Percentiles rank a stretch among this genome's conserved stretches.
Evolutionary conservation across 257 asterid genomes (phyloP).

Genomic region (Ophiorrhiza pumila): DNA sequence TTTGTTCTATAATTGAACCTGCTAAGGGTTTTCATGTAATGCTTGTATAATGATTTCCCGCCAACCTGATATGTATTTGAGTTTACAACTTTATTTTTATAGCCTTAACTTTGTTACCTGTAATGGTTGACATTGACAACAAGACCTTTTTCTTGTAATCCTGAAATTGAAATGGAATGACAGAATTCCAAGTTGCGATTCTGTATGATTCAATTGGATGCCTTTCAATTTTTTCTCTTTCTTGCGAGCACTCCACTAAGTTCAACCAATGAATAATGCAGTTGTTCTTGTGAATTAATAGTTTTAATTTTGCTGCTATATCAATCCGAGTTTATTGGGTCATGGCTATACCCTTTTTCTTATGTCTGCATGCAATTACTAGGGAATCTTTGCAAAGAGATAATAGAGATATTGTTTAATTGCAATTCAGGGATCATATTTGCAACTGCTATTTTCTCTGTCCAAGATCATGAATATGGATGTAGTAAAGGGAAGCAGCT

Average conservation of each 20-base stretch:
- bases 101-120: background rate
- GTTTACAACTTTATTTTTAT: background rate
- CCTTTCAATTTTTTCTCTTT: background rate
- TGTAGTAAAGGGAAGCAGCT: constrained; percentile 18
- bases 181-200: background rate
- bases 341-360: background rate
- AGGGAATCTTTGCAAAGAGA: background rate
- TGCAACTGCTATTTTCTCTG: background rate
- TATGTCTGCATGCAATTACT: background rate
- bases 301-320: background rate
- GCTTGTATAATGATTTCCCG: background rate
- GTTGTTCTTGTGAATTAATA: background rate
- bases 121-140: background rate
- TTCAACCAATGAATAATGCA: background rate
- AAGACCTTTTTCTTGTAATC: background rate
- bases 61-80: background rate
- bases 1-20: background rate
- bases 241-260: too few species aligned
- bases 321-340: constrained; percentile 15
- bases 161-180: background rate
- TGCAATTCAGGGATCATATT: background rate
- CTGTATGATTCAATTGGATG: background rate
- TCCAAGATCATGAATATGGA: constrained; percentile 24
- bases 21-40: background rate
- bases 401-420: background rate